Evolutionary conservation across 2,329 filamentous ascomycete species (phyloP), one percentile per base, ranked within the genome.

Genomic region (Fusarium sp.): DNA sequence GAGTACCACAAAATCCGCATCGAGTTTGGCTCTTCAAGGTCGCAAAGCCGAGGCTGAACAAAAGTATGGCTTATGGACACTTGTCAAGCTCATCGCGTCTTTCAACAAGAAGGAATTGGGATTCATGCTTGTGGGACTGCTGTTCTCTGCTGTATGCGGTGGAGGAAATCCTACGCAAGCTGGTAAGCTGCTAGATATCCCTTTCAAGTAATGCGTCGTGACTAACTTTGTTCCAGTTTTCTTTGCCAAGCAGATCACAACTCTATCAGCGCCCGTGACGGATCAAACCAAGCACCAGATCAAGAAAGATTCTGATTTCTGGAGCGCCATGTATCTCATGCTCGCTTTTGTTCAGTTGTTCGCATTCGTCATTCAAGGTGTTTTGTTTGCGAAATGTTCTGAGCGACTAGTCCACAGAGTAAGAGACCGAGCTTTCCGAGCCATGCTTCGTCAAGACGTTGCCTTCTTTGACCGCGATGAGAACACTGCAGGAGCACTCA

Each of bases 361-460:
- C 61, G 87, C 91, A 11, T 94, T 93, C 77, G 82, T 88, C 26
- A 82, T 84, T 11, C 93, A 96, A 78, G 94, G 94, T 57, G 78
- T 93, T 58, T 86, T 91, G 5, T 95, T 98, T 76, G 95, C 94
- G 24, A 91, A 91, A 78, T 95, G 94, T 84, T 96, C 94, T n/a
- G 94, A 97, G 84, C 89, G 91, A 45, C 88, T 98, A 31, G 89
- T 98, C 62, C 93, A 94, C 80, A 91, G 94, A 26, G 94, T 96
- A 4, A 90, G 96, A 76, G 91, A 96, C 81, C 87, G 87, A 65
- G 93, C 95, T 12, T 98, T 99, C 86, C 89, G 95, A 38, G 88
- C 92, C 31, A 94, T 98, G 85, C 90, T 98, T 58, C 93, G 95
- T 73, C 96, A 98, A 82, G 96, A 98, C 72, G 95, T 98, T 66